Base-by-base conservation (phyloP, 768 basidiomycete species). In the Clavulina sp. region DNA sequence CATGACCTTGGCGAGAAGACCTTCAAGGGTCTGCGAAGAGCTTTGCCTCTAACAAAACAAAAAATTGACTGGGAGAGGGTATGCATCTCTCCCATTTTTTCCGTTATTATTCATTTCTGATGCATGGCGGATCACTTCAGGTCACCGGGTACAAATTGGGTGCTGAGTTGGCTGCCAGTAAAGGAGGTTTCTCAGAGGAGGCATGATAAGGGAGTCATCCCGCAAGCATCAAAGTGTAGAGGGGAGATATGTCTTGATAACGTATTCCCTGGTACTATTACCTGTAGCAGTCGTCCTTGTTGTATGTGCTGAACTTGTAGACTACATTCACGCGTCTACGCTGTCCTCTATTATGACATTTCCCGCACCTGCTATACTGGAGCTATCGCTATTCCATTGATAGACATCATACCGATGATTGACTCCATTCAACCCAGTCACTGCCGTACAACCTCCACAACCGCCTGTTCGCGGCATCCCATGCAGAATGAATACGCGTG, bases 61-160 rank as follows among this genome's bases (percentile, higher is more conserved):
- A 96, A 96, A 65, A 65, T 97, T 33, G 91, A 97, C 54, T 99
- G 95, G 93, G 89, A 93, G 56, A 87, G 81, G 73, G 87, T 84
- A 52, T 7, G 69, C 41, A 1, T 1, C 28, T 28, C n/a, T 2
- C 19, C n/a, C 23, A 29, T 46, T 43, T 29, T n/a, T 3, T 29
- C 4, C 47, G 48, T 26, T 57, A 9, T 52, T 44, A 6, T 6
- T 2, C 23, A 29, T 19, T 9, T 32, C 7, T 38, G 31, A 29
- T 9, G 29, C 4, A 30, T 31, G 16, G 46, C 18, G 5, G 2
- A 36, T 32, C 4, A 24, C 21, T 52, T 30, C 55, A 75, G 73
- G 73, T 76, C 18, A 63, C 69, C 51, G 75, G 75, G 33, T 75
- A 85, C 64, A 85, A 81, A 63, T 68, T 86, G 44, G 83, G 84